These are phyloP conservation scores for Chrysoporthe puriensis DNA, from an alignment of 2,329 filamentous ascomycete species.

Conservation along the genomic window DNA sequence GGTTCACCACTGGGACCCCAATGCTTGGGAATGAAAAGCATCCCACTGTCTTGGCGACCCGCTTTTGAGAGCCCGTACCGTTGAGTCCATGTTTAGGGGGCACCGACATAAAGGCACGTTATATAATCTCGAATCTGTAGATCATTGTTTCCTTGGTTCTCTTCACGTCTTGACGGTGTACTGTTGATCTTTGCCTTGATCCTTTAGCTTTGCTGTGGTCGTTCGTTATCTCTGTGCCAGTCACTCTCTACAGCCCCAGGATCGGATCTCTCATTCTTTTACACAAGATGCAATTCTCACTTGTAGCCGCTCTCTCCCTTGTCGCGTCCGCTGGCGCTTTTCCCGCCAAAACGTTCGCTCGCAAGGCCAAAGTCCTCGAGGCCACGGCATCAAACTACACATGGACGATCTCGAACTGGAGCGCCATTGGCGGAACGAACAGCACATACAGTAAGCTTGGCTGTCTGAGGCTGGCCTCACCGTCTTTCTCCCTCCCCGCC, in stretches of 20 bases:
- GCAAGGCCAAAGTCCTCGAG: slow-evolving; percentile 7
- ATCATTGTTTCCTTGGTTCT: neutral
- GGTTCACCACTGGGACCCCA: neutral
- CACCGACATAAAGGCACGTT: neutral
- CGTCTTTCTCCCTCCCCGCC: neutral
- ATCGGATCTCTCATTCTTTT: neutral
- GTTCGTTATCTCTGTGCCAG: slow-evolving; percentile 1
- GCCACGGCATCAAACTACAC: slow-evolving; percentile 16
- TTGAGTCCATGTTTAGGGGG: neutral
- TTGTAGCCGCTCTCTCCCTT: slow-evolving; percentile 19
- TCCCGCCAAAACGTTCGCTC: neutral
- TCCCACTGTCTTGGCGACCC: slow-evolving; percentile 4
- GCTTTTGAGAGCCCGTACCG: neutral
- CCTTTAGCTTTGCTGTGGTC: neutral
- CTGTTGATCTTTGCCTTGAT: neutral
- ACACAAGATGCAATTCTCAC: slow-evolving; percentile 24
- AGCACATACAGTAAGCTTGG: slow-evolving; percentile 23
- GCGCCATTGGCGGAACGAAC: slow-evolving; percentile 14
- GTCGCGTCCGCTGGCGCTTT: slow-evolving; percentile 18
- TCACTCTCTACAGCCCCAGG: neutral
- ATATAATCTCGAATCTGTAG: neutral
- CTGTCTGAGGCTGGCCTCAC: neutral
- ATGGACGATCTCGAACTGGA: slow-evolving; percentile 26
- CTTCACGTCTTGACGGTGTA: neutral
- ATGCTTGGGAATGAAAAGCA: neutral